Base-by-base conservation (phyloP, 106 monocot genomes). In the Dendrobium chrysotoxum region DNA sequence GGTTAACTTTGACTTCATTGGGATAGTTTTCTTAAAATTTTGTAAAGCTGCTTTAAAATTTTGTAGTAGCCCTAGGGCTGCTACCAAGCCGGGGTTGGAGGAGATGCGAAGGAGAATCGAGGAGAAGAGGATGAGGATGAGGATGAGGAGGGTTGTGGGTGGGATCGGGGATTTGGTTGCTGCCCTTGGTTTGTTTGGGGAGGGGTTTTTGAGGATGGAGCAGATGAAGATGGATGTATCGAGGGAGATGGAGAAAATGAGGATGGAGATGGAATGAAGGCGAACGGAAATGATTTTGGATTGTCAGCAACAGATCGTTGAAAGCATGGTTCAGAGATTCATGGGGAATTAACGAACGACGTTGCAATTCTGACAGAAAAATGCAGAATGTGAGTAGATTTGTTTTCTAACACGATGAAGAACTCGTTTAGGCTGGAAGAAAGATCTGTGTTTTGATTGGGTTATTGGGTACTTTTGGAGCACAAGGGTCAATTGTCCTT, bases 181-280 rank as follows among this genome's bases (percentile, higher is more conserved):
- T 76, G 86, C 83, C 54, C 76, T 93, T 78, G 81, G 80, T 84
- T 75, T 81, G 57, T 83, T 93, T n/a, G 85, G 87, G 61, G 91
- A 91, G 7, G 85, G 84, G 20, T 61, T 93, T 40, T 28, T 70
- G 45, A 87, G 91, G 79, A 81, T 93, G 50, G 88, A 93, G 85
- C 89, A 86, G 91, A 91, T 91, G 89, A 88, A 82, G 82, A 80
- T 93, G 80, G 91, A 91, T 78, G 46, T 93, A 82, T 75, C 86
- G 89, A 84, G 77, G 79, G 89, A 93, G 83, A 66, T 93, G 76
- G 93, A 93, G 85, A 84, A 82, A 40, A 90, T 87, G 23, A 86
- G 89, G 86, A 86, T 87, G 86, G 84, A 93, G 84, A 87, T 82
- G 87, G 93, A 91, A 79, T 80, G 81, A 53, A 91, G 84, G 84